Conservation (phyloP, 177 flowering plant genomes). For the Vitis hybrid region DNA sequence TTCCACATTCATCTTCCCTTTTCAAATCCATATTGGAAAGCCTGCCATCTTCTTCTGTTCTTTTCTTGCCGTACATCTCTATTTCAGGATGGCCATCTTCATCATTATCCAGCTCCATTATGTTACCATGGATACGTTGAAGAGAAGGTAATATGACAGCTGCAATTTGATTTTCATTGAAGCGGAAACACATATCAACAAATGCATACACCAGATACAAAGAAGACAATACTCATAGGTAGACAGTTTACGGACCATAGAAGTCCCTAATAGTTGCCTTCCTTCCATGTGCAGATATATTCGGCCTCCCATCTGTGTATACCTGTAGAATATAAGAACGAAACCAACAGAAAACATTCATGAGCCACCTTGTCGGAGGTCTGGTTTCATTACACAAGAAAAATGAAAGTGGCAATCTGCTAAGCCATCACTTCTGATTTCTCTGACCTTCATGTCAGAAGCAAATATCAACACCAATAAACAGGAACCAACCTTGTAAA, state of each 20-base stretch:
- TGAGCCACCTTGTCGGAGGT: background rate
- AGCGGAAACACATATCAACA: background rate
- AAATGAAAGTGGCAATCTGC: conserved; percentile 1
- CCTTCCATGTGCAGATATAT: conserved; percentile 54
- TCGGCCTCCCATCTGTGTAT: conserved; percentile 57
- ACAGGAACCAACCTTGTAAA: conserved; percentile 60
- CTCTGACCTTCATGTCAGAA: conserved; percentile 1
- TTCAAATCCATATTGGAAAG: conserved; percentile 49
- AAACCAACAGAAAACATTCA: background rate
- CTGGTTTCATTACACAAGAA: background rate
- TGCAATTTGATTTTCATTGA: conserved; percentile 27
- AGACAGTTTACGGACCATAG: conserved; percentile 44
- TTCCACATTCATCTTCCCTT: conserved; percentile 73
- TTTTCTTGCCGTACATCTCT: conserved; percentile 34
- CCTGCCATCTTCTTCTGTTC: conserved; percentile 32
- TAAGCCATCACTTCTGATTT: background rate
- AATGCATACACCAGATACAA: background rate
- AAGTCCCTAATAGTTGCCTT: conserved; percentile 81
- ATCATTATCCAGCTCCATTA: conserved; percentile 35
- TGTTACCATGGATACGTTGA: conserved; percentile 56
- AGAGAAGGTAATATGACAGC: conserved; percentile 87
- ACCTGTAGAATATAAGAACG: conserved; percentile 40
- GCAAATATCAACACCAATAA: background rate
- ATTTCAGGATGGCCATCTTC: conserved; percentile 18
- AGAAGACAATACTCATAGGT: background rate